A percentile compares a stretch with the other conserved stretches of the same genome.
These are phyloP conservation scores for Xylariaceae sp. DNA, from an alignment of 2,329 filamentous ascomycete species.

Conservation along the genomic window DNA sequence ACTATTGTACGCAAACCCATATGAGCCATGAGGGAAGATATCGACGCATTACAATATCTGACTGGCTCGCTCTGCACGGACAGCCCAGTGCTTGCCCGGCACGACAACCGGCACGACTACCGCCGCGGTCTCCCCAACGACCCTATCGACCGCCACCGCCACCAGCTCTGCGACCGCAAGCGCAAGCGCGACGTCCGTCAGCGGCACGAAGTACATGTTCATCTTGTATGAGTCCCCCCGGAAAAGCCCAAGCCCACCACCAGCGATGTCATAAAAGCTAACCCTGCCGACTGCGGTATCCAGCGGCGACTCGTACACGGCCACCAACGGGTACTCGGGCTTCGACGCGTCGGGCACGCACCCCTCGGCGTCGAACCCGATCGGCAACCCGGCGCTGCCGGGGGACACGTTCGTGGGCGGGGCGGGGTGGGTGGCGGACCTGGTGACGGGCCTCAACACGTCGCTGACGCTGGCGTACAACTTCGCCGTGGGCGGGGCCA, in stretches of 20 bases:
- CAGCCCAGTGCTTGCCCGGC: no score
- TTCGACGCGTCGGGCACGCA: neutral
- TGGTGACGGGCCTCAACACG: slow-evolving; percentile 1
- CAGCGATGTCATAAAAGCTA: neutral
- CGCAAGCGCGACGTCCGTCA: no score
- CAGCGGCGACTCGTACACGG: slow-evolving; percentile 4
- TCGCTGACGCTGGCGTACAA: slow-evolving; percentile 2
- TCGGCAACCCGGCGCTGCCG: slow-evolving; percentile 3
- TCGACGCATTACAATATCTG: no score
- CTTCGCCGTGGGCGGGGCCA: slow-evolving; percentile 4
- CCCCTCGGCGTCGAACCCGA: slow-evolving; percentile 4
- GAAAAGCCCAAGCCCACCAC: neutral
- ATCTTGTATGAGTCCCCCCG: slow-evolving; percentile 2
- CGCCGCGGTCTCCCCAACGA: no score
- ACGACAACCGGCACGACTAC: no score
- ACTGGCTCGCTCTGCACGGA: no score
- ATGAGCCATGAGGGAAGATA: no score
- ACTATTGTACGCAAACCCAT: no score
- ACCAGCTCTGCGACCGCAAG: no score
- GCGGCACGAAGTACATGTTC: slow-evolving; percentile 4
- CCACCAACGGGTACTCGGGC: slow-evolving; percentile 2
- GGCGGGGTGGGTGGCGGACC: slow-evolving; percentile 1
- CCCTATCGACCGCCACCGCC: no score
- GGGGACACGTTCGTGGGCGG: slow-evolving; percentile 2
- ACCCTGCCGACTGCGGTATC: neutral